A percentile compares a stretch with the other conserved stretches of the same genome.
Conservation (phyloP, 352 stramenopile genomes). For the Albugo candida region DNA sequence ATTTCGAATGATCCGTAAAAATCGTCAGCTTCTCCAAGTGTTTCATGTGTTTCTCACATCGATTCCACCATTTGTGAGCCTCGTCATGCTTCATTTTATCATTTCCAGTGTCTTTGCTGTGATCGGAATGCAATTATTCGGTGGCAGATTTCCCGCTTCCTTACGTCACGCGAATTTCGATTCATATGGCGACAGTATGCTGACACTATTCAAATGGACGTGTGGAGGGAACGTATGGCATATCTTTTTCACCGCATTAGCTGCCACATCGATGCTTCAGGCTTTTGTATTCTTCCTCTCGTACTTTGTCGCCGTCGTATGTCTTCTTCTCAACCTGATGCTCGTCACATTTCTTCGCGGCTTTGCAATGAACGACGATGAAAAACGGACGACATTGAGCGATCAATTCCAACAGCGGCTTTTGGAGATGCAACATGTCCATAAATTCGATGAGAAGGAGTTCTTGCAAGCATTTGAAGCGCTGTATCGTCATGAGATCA, state of each 20-base stretch:
- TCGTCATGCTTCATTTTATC: conserved; percentile 34
- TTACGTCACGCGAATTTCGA: conserved; percentile 28
- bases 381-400: conserved; percentile 43
- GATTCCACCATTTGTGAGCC: conserved; percentile 42
- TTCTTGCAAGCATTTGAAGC: conserved; percentile 65
- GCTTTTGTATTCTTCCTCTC: conserved; percentile 48
- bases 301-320: conserved; percentile 51
- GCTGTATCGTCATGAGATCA: conserved; percentile 39
- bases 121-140: conserved; percentile 67
- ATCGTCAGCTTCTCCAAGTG: conserved; percentile 50
- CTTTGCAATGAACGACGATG: conserved; percentile 75
- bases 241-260: conserved; percentile 26
- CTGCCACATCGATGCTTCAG: conserved; percentile 18
- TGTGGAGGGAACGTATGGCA: conserved; percentile 66
- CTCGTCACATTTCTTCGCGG: conserved; percentile 64
- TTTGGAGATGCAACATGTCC: conserved; percentile 55
- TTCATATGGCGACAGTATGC: conserved; percentile 63
- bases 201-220: conserved; percentile 74
- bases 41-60: conserved; percentile 49
- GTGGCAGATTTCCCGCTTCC: conserved; percentile 51
- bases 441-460: conserved; percentile 54
- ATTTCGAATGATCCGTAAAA: conserved; percentile 57
- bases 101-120: conserved; percentile 68
- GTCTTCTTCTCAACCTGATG: conserved; percentile 70
- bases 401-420: conserved; percentile 60